Conservation (phyloP, 2,329 filamentous ascomycete species). For the Penicillium sp. region DNA sequence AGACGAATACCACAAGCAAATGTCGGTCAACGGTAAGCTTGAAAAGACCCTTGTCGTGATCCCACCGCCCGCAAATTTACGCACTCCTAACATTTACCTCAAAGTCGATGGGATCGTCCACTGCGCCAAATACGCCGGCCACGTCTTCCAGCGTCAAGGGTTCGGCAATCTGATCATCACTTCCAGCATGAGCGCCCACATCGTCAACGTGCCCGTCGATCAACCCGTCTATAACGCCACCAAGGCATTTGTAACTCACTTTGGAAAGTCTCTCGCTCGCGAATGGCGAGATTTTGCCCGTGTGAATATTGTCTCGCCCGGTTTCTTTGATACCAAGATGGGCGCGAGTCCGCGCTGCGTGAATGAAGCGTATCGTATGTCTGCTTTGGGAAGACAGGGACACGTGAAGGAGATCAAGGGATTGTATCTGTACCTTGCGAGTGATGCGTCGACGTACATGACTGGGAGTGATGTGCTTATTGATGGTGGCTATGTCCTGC, state of each 20-base stretch:
- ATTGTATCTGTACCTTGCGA: conserved; percentile 43
- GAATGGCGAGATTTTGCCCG: conserved; percentile 55
- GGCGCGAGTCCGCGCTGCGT: conserved; percentile 41
- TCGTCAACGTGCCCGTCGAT: conserved; percentile 49
- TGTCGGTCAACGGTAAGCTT: conserved; percentile 49
- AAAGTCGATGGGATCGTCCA: conserved; percentile 45
- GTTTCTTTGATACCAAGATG: conserved; percentile 54
- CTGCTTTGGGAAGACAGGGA: conserved; percentile 39
- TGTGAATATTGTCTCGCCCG: conserved; percentile 51
- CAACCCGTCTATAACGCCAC: conserved; percentile 54
- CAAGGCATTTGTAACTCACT: conserved; percentile 52
- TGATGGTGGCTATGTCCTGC: conserved; percentile 43
- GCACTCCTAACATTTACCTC: conserved; percentile 1
- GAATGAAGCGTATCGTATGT: conserved; percentile 46
- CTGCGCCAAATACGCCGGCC: conserved; percentile 42
- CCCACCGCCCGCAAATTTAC: background rate
- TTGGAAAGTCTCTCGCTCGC: conserved; percentile 50
- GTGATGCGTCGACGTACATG: conserved; percentile 45
- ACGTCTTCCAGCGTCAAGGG: conserved; percentile 41
- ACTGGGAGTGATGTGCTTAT: conserved; percentile 46
- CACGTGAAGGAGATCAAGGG: conserved; percentile 34
- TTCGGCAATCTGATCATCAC: conserved; percentile 46
- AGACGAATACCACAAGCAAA: conserved; percentile 48
- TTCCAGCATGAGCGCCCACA: conserved; percentile 45
- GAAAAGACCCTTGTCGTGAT: background rate